Base-by-base conservation (phyloP, 1,284 basidiomycete genomes). In the Leccinum ponderosum region DNA sequence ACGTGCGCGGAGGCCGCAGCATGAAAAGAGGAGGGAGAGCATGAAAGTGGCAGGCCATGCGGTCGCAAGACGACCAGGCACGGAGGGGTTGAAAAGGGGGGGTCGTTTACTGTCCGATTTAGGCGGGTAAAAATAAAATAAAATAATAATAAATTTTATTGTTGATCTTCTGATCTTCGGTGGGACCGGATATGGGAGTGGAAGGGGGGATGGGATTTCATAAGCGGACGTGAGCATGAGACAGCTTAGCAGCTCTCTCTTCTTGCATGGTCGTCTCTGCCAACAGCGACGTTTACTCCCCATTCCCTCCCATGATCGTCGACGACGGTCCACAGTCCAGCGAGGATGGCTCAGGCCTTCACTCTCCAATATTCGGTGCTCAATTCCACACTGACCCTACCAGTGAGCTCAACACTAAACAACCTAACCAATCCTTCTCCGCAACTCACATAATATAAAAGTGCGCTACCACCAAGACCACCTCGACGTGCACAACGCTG, bases 261-360 rank as follows among this genome's bases (percentile, higher is more conserved):
- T 66, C 62, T 65, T 64, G 62, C 64, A 87, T 87, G 85, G 85
- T 86, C 74, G 78, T 77, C 68, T 81, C 80, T 69, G 64, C 77
- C 63, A 78, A 77, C 75, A 75, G 77, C 74, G 83, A 84, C 75
- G 77, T 85, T 61, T 86, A 81, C 70, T 77, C 83, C 20, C 81
- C 83, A 35, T 86, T 84, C 74, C 80, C 81, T 51, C 76, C 77
- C 60, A 79, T 81, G 72, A 76, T 80, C 63, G 73, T 79, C 61
- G 87, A 89, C 70, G 87, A 89, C 68, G 83, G 85, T 48, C 81
- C 81, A 57, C 85, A 86, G 74, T 87, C 87, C 15, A 87, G 85
- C 72, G 87, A 89, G 70, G 87, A 88, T 69, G 84, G 86, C 69
- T 89, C 88, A 59, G 86, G 85, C 64, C 74, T 89, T 31, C 87